Base-by-base conservation (phyloP, 768 basidiomycete species). In the Macrolepiota dolichaula region DNA sequence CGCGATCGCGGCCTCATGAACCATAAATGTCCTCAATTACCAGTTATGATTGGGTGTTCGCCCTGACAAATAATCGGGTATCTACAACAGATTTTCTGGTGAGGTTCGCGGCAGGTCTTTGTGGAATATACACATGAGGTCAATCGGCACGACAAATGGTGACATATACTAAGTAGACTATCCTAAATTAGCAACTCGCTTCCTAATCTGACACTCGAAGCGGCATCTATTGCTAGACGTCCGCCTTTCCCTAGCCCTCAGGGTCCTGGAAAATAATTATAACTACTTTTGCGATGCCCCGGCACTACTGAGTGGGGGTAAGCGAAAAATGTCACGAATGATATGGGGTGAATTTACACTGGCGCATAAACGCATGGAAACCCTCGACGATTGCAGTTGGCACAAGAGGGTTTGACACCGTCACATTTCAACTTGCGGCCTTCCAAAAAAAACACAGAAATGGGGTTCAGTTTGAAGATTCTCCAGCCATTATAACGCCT, bases 361-460 rank as follows among this genome's bases (percentile, higher is more conserved):
- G 89, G 85, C 22, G 76, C 68, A 69, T 90, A 91, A 49, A 68
- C 66, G 66, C 89, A 91, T 1, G 83, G 79, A 63, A 78, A 79
- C 24, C 79, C 78, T 37, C 89, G 81, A 60, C 79, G 79, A 67
- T 82, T 77, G 71, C 89, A 91, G 68, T 90, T 89, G 36, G 75
- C 77, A 70, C 89, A 91, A 37, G 81, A 81, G 2, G 87, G 86
- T 29, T 81, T 79, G 55, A 69, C 65, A 13, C 89, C 89, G 65
- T 89, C 87, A 68, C 89, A 91, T 72, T 89, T 90, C 57, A 91
- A 46, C 29, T 57, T 61, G 13, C 59, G 62, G 24, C 62, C 58
- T 54, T 49, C 19, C 29, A 37, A 22, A 38, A 38, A 13, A 13
- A 13, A 9, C 36, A 25, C n/a, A n/a, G n/a, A n/a, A n/a, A n/a